phyloP scores from a whole-genome alignment of 257 asterid species.

The Euphrasia confusa region DNA sequence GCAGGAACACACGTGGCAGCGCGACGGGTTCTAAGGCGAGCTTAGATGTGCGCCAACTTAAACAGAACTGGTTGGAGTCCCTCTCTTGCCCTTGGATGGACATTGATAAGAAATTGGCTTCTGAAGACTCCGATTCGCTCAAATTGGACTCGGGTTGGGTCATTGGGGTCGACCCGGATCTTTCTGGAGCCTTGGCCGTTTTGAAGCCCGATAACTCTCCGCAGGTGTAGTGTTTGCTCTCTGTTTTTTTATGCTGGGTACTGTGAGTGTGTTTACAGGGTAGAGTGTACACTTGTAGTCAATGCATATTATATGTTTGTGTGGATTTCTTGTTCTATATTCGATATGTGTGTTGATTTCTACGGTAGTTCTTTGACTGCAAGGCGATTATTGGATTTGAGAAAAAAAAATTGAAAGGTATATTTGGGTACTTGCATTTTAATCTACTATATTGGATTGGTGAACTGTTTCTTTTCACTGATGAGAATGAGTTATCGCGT shows the following conservation, averaged over 20 bases:
- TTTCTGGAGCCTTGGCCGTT: slow-evolving; percentile 72
- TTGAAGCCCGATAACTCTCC: slow-evolving; percentile 55
- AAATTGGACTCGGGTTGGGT: slow-evolving; percentile 54
- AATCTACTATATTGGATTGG: neutral
- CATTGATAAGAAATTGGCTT: slow-evolving; percentile 11
- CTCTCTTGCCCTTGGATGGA: slow-evolving; percentile 51
- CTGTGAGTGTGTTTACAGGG: slow-evolving; percentile 11
- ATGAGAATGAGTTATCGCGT: neutral
- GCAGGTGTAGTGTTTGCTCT: slow-evolving; percentile 24
- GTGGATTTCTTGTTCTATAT: neutral
- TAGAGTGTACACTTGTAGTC: slow-evolving; percentile 18
- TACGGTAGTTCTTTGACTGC: neutral
- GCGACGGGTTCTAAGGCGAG: slow-evolving; percentile 29
- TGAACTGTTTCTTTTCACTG: neutral
- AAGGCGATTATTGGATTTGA: slow-evolving; percentile 6
- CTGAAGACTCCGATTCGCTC: slow-evolving; percentile 20
- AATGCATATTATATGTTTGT: neutral
- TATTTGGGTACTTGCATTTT: neutral
- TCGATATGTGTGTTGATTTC: neutral
- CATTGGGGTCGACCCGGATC: slow-evolving; percentile 72
- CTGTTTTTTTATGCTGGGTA: slow-evolving; percentile 2
- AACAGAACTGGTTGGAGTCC: slow-evolving; percentile 54
- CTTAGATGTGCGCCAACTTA: slow-evolving; percentile 42
- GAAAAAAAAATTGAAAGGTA: slow-evolving; percentile 1
- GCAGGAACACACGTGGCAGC: slow-evolving; percentile 20